Conservation (phyloP, 1,139 yeast genomes). For the Torulaspora pretoriensis region DNA sequence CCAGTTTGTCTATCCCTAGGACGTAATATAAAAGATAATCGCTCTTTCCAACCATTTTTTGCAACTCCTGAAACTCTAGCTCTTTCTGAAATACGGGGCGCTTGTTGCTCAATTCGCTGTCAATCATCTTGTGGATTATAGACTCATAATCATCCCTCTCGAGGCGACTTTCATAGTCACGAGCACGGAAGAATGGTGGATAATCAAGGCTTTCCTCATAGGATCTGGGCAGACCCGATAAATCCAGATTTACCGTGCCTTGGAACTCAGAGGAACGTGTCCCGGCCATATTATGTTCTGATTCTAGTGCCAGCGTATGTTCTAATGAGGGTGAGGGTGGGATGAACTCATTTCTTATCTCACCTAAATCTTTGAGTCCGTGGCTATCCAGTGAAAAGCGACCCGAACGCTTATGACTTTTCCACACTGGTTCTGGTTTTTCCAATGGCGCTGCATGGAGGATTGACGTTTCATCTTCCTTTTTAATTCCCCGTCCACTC, state of each 20-base stretch:
- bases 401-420: constrained; percentile 6
- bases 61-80: constrained; percentile 26
- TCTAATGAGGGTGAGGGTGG: constrained; percentile 19
- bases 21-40: constrained; percentile 28
- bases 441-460: constrained; percentile 13
- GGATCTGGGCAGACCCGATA: constrained; percentile 10
- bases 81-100: constrained; percentile 24
- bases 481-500: background rate
- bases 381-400: constrained; percentile 1
- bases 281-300: background rate
- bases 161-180: constrained; percentile 25
- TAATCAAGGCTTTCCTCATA: constrained; percentile 19
- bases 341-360: constrained; percentile 14
- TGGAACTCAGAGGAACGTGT: constrained; percentile 2
- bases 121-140: constrained; percentile 21
- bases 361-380: constrained; percentile 8
- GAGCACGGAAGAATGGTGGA: constrained; percentile 23
- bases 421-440: constrained; percentile 13
- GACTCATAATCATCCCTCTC: constrained; percentile 24
- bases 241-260: constrained; percentile 7
- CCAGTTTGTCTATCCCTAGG: constrained; percentile 28
- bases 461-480: background rate
- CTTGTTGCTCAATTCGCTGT: constrained; percentile 18
- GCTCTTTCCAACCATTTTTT: constrained; percentile 9
- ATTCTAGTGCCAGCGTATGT: constrained; percentile 7